Evolutionary conservation across 2,329 filamentous ascomycete species (phyloP), one percentile per base, ranked within the genome.

Genomic region (Fusarium vanettenii): DNA sequence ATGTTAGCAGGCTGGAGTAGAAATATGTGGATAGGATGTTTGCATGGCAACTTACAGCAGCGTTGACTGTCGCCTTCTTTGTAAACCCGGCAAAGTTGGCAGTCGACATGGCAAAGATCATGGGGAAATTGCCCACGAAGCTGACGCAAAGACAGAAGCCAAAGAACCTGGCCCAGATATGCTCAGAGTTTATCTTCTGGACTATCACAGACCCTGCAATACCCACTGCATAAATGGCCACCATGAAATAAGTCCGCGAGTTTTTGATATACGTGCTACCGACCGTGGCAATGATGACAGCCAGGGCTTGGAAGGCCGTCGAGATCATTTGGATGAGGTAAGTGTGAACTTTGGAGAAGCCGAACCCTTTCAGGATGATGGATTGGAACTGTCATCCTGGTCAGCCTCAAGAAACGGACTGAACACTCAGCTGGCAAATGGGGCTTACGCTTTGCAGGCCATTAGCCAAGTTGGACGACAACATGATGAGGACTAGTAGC

Each of bases 241-340:
- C 62, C 76, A 81, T 79, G 45, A 80, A 79, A 20, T 76, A 72
- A 0, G 76, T 79, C 2, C 80, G 75, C 4, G 75, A 69, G 67
- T 80, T 79, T 22, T 50, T 68, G 25, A 80, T 33, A 13, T 72
- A 73, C 2, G 75, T 69, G 70, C 78, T 79, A 2, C 77, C 76
- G 6, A 48, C 45, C 1, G 76, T 78, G 29, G 67, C 45, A 27
- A 77, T 48, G 35, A 78, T 31, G 6, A 81, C 78, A 16, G 80
- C 76, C 7, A 75, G 25, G 0, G 77, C 56, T 67, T 81, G 78
- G 31, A 77, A 64, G 4, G 71, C 55, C 14, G 65, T 77, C 22
- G 60, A 67, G 1, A 74, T 66, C 43, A 74, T 73, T 37, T 69
- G 50, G 18, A 80, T 62, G 2, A 80, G 72, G 11, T 79, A 57